Conservation (phyloP, 2,329 filamentous ascomycete genomes). For the Fusarium udum region DNA sequence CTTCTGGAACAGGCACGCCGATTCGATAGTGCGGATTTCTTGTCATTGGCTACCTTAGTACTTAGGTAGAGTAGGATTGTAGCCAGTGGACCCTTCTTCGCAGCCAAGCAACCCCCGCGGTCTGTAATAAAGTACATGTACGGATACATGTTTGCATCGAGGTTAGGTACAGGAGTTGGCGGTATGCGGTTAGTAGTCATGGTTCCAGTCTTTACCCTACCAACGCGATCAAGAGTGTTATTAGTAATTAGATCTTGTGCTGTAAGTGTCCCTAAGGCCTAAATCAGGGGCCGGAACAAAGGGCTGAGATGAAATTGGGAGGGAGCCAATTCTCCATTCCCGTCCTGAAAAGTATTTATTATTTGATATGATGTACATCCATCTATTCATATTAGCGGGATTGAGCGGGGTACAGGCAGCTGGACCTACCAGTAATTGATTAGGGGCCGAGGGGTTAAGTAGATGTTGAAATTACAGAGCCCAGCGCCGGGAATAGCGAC, state of each 20-base stretch:
- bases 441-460: conserved; percentile 8
- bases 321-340: conserved; percentile 22
- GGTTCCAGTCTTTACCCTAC: not conserved
- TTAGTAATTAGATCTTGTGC: conserved; percentile 6
- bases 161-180: not conserved
- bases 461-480: conserved; percentile 8
- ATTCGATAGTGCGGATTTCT: conserved; percentile 5
- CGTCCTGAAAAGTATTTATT: not conserved
- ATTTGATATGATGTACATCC: not conserved
- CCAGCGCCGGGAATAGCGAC: not conserved
- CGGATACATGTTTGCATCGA: not conserved
- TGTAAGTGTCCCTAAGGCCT: not conserved
- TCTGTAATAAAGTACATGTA: not conserved
- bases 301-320: conserved; percentile 31
- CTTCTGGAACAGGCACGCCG: conserved; percentile 31
- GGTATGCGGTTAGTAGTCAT: not conserved
- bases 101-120: conserved; percentile 21
- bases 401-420: not conserved
- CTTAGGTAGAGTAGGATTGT: not conserved
- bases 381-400: not conserved
- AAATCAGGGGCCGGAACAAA: conserved; percentile 17
- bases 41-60: conserved; percentile 13
- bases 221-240: not conserved
- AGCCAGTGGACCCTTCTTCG: conserved; percentile 13
- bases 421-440: not conserved